Base-by-base conservation (phyloP, 106 monocot species). In the Ottelia alismoides region DNA sequence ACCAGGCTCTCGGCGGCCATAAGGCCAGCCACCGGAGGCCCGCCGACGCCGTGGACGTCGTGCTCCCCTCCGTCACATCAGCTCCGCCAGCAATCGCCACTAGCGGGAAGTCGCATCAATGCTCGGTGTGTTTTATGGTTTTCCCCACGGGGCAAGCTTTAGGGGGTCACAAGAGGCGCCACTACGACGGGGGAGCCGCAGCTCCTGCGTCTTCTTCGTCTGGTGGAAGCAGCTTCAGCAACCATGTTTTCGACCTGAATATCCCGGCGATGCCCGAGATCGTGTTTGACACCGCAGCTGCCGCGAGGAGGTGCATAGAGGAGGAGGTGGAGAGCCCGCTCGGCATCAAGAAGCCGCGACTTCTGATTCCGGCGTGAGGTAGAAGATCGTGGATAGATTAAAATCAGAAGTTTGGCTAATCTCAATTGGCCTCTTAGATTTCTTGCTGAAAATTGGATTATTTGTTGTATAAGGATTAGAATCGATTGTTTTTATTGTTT, bases 321-420 rank as follows among this genome's bases (percentile, higher is more conserved):
- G 53, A 24, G 29, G 81, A 77, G 56, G 86, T 72, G 57, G 81
- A 69, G 57, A 79, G 79, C 45, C 84, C 84, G 18, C 17, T 60
- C 21, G 44, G 53, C 14, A 6, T 60, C 35, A 60, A 68, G 60
- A 59, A 60, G 51, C 68, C 68, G 19, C 51, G 68, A 0, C 43
- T 68, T 10, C 52, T 68, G 2, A 53, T 68, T 25, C 68, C 58
- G 0, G 52, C 68, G 17, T 68, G 52, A 35, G n/a, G n/a, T n/a
- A n/a, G n/a, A n/a, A n/a, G n/a, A n/a, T n/a, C n/a, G n/a, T n/a
- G n/a, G n/a, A n/a, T n/a, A n/a, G n/a, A n/a, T n/a, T n/a, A n/a
- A n/a, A n/a, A n/a, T n/a, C n/a, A n/a, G n/a, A n/a, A n/a, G n/a
- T n/a, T n/a, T n/a, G n/a, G n/a, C n/a, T n/a, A n/a, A n/a, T n/a